Conservation (phyloP, 2,329 filamentous ascomycete genomes). For the Claviceps quebecensis region DNA sequence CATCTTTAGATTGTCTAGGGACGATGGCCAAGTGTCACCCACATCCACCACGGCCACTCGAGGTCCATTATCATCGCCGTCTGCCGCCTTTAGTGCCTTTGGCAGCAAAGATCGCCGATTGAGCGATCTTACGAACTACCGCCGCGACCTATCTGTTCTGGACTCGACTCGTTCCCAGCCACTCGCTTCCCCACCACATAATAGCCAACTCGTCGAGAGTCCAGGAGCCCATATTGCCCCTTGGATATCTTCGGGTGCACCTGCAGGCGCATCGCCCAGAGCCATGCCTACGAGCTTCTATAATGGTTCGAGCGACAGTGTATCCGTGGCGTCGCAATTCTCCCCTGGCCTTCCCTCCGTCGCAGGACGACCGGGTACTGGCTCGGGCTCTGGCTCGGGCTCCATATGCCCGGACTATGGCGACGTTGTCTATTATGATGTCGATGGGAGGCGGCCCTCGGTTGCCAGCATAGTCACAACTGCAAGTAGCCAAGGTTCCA, state of each 20-base stretch:
- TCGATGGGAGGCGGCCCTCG: conserved; percentile 70
- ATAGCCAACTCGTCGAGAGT: conserved; percentile 33
- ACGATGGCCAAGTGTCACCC: conserved; percentile 36
- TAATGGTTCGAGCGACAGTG: conserved; percentile 61
- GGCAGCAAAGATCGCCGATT: conserved; percentile 38
- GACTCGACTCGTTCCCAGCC: conserved; percentile 45
- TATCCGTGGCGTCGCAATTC: conserved; percentile 47
- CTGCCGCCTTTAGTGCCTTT: conserved; percentile 25
- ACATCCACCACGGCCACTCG: conserved; percentile 30
- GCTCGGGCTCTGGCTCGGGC: conserved; percentile 4
- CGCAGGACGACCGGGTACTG: conserved; percentile 15
- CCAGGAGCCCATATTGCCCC: conserved; percentile 40
- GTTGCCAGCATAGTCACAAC: conserved; percentile 68
- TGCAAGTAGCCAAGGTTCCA: conserved; percentile 73
- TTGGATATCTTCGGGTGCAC: conserved; percentile 38
- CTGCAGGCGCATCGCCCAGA: conserved; percentile 20
- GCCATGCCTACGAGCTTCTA: conserved; percentile 47
- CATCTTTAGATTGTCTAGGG: conserved; percentile 13
- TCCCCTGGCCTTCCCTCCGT: conserved; percentile 53
- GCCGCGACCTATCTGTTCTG: conserved; percentile 56
- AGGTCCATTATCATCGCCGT: conserved; percentile 32
- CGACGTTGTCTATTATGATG: conserved; percentile 42
- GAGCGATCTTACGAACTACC: conserved; percentile 54
- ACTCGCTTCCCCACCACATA: conserved; percentile 28
- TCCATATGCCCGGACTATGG: conserved; percentile 39